These are phyloP conservation scores for Sonneratia alba DNA, from an alignment of 345 rosid genomes.

Conservation along the genomic window DNA sequence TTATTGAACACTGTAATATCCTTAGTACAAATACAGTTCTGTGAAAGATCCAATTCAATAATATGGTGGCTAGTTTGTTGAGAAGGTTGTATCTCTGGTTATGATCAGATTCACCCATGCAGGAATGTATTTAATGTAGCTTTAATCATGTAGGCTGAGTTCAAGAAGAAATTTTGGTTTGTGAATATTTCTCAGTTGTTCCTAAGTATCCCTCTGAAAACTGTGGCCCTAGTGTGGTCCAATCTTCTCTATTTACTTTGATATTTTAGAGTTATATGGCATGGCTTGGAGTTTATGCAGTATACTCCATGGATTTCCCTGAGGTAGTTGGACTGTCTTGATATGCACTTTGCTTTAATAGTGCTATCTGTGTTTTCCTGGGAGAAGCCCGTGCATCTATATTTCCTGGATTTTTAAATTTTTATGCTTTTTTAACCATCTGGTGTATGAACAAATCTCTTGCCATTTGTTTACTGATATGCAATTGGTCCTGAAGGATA, in stretches of 20 bases:
- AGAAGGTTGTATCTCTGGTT: neutral
- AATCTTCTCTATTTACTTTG: neutral
- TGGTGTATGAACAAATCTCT: neutral
- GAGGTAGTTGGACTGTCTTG: neutral
- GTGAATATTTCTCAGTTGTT: neutral
- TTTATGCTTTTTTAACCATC: neutral
- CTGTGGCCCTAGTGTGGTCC: neutral
- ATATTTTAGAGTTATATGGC: neutral
- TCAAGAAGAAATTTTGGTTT: neutral
- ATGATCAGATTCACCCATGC: neutral
- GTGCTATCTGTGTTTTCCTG: neutral
- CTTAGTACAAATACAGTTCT: neutral
- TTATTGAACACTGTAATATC: neutral
- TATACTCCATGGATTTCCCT: neutral
- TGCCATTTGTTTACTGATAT: slow-evolving; percentile 1
- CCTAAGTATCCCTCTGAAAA: neutral
- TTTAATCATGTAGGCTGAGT: neutral
- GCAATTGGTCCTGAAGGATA: slow-evolving; percentile 43
- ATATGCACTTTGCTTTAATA: neutral
- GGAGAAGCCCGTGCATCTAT: neutral
- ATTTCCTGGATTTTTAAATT: neutral
- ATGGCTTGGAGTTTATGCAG: neutral
- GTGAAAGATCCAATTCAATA: neutral
- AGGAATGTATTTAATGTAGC: neutral
- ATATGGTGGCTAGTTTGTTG: neutral